Percentiles rank a stretch among this genome's conserved stretches.
phyloP scores from a whole-genome alignment of 768 basidiomycete genomes.

The Suillus bovinus region DNA sequence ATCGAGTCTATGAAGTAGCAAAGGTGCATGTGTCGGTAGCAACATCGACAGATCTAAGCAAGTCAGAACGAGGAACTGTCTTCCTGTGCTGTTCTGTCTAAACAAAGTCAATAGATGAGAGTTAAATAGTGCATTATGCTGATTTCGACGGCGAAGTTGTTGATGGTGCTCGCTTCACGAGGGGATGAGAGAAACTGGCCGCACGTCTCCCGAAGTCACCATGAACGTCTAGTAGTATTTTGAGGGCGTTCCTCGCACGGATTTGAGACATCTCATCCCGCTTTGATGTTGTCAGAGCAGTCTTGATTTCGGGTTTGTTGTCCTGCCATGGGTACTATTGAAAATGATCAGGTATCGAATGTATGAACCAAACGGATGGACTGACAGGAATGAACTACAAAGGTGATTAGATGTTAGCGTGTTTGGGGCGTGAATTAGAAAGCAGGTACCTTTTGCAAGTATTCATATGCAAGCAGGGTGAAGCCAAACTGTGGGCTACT shows the following conservation, averaged over 20 bases:
- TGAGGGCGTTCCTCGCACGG: conserved; percentile 92
- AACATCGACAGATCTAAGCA: neutral
- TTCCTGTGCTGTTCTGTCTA: neutral
- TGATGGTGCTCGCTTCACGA: conserved; percentile 16
- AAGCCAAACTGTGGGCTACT: conserved; percentile 96
- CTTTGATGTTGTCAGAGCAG: conserved; percentile 59
- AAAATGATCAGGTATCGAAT: conserved; percentile 1
- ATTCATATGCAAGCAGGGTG: conserved; percentile 80
- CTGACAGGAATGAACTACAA: conserved; percentile 35
- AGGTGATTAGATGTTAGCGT: conserved; percentile 3
- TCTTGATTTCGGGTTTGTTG: conserved; percentile 66
- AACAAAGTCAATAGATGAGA: conserved; percentile 1
- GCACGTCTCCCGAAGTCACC: conserved; percentile 80
- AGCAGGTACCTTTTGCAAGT: conserved; percentile 59
- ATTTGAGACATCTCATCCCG: conserved; percentile 85
- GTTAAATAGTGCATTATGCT: conserved; percentile 16
- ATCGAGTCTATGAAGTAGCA: neutral
- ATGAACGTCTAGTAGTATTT: conserved; percentile 86
- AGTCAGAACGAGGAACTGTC: neutral
- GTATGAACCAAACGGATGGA: conserved; percentile 7
- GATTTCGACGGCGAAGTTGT: conserved; percentile 16
- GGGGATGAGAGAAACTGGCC: conserved; percentile 33
- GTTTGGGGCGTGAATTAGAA: neutral
- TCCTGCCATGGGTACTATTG: conserved; percentile 81
- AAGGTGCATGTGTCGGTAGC: neutral